These are phyloP conservation scores for Podaxis sp. DNA, from an alignment of 768 basidiomycete genomes.

Conservation along the genomic window DNA sequence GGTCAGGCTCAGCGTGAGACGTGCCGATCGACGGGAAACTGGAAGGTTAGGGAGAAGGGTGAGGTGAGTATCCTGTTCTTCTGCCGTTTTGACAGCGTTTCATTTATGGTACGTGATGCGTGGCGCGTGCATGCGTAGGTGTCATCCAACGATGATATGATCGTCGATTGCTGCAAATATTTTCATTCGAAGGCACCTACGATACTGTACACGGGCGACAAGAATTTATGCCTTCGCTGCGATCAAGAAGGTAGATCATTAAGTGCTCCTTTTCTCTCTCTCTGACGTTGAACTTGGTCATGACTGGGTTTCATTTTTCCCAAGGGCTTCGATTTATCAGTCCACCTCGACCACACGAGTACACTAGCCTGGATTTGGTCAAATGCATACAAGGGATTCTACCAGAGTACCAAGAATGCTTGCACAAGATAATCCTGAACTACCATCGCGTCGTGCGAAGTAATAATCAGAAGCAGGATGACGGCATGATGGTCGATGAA, in stretches of 20 bases:
- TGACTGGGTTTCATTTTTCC: not conserved
- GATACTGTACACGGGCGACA: constrained; percentile 68
- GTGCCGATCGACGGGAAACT: constrained; percentile 55
- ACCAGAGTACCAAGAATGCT: not conserved
- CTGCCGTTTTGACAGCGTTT: not conserved
- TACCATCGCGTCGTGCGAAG: not conserved
- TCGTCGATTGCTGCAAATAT: constrained; percentile 74
- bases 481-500: constrained; percentile 13
- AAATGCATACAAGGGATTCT: constrained; percentile 25
- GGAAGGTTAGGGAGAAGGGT: constrained; percentile 48
- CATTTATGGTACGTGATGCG: not conserved
- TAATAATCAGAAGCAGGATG: not conserved
- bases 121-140: not conserved
- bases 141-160: constrained; percentile 47
- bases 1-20: constrained; percentile 66
- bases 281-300: not conserved
- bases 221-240: constrained; percentile 54
- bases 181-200: constrained; percentile 47
- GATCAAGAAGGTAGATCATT: constrained; percentile 26
- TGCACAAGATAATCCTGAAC: not conserved
- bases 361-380: constrained; percentile 56
- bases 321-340: constrained; percentile 36
- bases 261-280: constrained; percentile 16
- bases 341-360: constrained; percentile 29
- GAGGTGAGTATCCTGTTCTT: constrained; percentile 35